Conservation (phyloP, 2,329 filamentous ascomycete genomes). For the Shiraia bambusicola region DNA sequence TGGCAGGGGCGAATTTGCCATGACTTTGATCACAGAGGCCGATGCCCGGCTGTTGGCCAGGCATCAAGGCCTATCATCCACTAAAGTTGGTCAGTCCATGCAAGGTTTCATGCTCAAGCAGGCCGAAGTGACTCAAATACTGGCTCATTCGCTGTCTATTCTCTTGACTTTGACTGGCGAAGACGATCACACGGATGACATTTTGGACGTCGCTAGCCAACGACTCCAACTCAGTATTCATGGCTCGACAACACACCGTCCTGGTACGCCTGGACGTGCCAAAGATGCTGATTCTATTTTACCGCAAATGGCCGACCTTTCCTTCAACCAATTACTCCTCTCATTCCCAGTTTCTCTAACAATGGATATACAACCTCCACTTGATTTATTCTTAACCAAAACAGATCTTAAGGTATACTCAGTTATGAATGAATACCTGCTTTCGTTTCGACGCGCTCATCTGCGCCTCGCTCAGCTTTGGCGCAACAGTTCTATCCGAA, state of each 20-base stretch:
- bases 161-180: slow-evolving; percentile 76
- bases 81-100: slow-evolving; percentile 52
- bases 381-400: slow-evolving; percentile 82
- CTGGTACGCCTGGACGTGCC: slow-evolving; percentile 45
- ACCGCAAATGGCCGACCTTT: slow-evolving; percentile 47
- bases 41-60: slow-evolving; percentile 76
- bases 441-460: slow-evolving; percentile 83
- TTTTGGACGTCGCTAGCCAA: slow-evolving; percentile 78
- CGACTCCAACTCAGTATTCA: slow-evolving; percentile 68
- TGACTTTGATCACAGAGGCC: slow-evolving; percentile 81
- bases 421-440: slow-evolving; percentile 80
- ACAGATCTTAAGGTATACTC: slow-evolving; percentile 79
- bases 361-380: slow-evolving; percentile 71
- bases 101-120: slow-evolving; percentile 75
- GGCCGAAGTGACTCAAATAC: slow-evolving; percentile 75
- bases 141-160: slow-evolving; percentile 76
- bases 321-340: slow-evolving; percentile 80
- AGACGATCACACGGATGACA: slow-evolving; percentile 72
- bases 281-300: slow-evolving; percentile 33
- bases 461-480: slow-evolving; percentile 82
- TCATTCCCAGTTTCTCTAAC: slow-evolving; percentile 72
- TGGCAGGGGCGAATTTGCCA: slow-evolving; percentile 85
- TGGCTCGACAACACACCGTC: slow-evolving; percentile 45
- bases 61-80: slow-evolving; percentile 55
- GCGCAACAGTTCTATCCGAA: slow-evolving; percentile 77